Conservation (phyloP, 805 yeast species). For the Pichia insulana region DNA sequence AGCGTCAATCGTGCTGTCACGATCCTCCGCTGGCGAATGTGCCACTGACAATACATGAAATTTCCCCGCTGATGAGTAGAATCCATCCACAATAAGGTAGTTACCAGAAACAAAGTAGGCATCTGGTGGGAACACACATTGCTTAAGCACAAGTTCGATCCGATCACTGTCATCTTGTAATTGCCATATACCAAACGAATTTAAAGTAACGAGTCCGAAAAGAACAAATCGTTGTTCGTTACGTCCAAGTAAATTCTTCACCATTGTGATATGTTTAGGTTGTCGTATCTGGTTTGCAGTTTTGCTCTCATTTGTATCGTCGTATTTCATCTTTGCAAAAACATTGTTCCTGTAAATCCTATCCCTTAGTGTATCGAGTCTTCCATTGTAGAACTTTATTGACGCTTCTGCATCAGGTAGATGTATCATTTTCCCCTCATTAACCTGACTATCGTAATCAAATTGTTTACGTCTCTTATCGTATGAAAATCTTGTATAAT, state of each 20-base stretch:
- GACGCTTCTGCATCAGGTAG: constrained; percentile 1
- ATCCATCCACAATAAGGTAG: constrained; percentile 76
- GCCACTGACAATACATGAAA: constrained; percentile 71
- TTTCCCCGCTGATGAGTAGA: constrained; percentile 59
- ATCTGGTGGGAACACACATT: constrained; percentile 53
- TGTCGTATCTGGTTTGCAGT: constrained; percentile 2
- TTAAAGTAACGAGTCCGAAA: constrained; percentile 64
- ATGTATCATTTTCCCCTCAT: constrained; percentile 4
- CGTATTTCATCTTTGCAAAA: constrained; percentile 8
- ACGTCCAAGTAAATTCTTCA: constrained; percentile 81
- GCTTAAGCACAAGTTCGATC: constrained; percentile 57
- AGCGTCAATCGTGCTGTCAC: constrained; percentile 57
- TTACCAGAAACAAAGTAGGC: constrained; percentile 68
- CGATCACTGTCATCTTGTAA: constrained; percentile 76
- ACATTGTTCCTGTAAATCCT: constrained; percentile 64
- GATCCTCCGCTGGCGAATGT: constrained; percentile 82
- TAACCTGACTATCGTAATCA: constrained; percentile 24
- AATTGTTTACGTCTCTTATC: constrained; percentile 57
- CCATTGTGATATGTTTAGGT: constrained; percentile 44
- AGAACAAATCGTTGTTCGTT: constrained; percentile 67
- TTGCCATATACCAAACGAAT: constrained; percentile 58
- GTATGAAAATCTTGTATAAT: constrained; percentile 58
- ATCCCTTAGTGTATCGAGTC: constrained; percentile 61
- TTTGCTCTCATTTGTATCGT: constrained; percentile 3
- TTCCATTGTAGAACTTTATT: constrained; percentile 32